phyloP scores from a whole-genome alignment of 2,329 filamentous ascomycete species.

The Penicillium olsonii region DNA sequence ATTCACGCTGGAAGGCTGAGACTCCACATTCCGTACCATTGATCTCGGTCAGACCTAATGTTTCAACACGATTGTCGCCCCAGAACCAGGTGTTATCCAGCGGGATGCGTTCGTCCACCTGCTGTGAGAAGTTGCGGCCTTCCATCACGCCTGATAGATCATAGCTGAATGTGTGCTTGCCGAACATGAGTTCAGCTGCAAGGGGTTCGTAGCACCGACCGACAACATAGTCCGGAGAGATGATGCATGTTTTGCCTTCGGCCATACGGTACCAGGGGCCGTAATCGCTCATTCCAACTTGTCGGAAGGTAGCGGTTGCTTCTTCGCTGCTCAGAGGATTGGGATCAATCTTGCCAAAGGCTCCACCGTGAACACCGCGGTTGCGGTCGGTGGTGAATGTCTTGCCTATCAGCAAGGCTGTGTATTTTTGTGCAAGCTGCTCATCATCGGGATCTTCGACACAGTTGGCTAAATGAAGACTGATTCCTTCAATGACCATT shows the following conservation, averaged over 20 bases:
- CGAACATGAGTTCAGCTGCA: slow-evolving; percentile 50
- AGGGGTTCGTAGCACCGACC: slow-evolving; percentile 57
- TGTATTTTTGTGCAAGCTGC: slow-evolving; percentile 48
- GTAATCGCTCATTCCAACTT: slow-evolving; percentile 47
- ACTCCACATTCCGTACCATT: slow-evolving; percentile 56
- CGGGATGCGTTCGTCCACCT: slow-evolving; percentile 52
- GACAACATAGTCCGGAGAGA: slow-evolving; percentile 55
- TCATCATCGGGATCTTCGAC: slow-evolving; percentile 50
- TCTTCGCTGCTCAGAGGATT: slow-evolving; percentile 34
- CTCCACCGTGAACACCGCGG: slow-evolving; percentile 25
- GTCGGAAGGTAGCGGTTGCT: slow-evolving; percentile 38
- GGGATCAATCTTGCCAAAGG: slow-evolving; percentile 2
- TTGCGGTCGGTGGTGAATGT: slow-evolving; percentile 43
- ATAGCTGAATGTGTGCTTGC: slow-evolving; percentile 39
- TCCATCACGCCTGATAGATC: slow-evolving; percentile 51
- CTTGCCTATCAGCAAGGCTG: slow-evolving; percentile 52
- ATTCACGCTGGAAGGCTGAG: slow-evolving; percentile 45
- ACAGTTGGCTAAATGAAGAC: slow-evolving; percentile 52
- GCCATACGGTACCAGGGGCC: slow-evolving; percentile 56
- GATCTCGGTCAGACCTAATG: slow-evolving; percentile 56
- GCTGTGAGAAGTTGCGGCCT: slow-evolving; percentile 50
- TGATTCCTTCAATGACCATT: slow-evolving; percentile 56
- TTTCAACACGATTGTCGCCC: slow-evolving; percentile 58
- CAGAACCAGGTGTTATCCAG: slow-evolving; percentile 56
- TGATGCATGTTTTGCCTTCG: slow-evolving; percentile 41